Percentiles rank a stretch among this genome's conserved stretches.
Evolutionary conservation across 139 green algal genomes (phyloP).

Genomic region (Marvania coccoides): DNA sequence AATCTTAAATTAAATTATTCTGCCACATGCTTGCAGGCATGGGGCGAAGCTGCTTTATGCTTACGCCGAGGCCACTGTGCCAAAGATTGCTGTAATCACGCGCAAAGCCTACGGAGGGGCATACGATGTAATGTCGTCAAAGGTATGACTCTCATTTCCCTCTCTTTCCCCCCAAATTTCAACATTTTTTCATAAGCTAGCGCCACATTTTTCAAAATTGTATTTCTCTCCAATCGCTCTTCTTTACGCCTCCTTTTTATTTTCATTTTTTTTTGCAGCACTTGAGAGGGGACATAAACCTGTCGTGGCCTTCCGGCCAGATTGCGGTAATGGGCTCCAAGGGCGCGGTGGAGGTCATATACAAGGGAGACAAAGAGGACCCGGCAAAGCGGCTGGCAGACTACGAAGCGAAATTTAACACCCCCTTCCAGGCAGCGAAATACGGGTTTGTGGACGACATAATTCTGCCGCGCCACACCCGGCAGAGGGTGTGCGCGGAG

Average conservation of each 20-base stretch:
- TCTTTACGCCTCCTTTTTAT: no score
- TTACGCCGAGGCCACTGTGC: constrained; percentile 61
- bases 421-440: constrained; percentile 39
- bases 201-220: no score
- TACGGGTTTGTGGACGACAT: constrained; percentile 59
- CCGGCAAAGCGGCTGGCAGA: constrained; percentile 1
- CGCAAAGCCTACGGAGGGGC: constrained; percentile 65
- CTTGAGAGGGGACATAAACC: constrained; percentile 54
- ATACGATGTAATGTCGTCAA: constrained; percentile 52
- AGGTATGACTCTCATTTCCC: no score
- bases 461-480: constrained; percentile 48
- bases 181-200: no score
- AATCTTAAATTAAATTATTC: no score
- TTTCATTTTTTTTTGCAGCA: constrained; percentile 37
- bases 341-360: constrained; percentile 57
- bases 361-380: constrained; percentile 2
- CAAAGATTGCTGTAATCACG: constrained; percentile 62
- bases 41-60: constrained; percentile 70
- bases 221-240: no score
- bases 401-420: constrained; percentile 52
- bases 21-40: no score
- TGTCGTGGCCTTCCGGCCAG: constrained; percentile 58
- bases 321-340: constrained; percentile 67
- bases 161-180: no score
- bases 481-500: constrained; percentile 38